Evolutionary conservation across 495 filamentous ascomycete genomes (phyloP).

Genomic region (Podospora conica): DNA sequence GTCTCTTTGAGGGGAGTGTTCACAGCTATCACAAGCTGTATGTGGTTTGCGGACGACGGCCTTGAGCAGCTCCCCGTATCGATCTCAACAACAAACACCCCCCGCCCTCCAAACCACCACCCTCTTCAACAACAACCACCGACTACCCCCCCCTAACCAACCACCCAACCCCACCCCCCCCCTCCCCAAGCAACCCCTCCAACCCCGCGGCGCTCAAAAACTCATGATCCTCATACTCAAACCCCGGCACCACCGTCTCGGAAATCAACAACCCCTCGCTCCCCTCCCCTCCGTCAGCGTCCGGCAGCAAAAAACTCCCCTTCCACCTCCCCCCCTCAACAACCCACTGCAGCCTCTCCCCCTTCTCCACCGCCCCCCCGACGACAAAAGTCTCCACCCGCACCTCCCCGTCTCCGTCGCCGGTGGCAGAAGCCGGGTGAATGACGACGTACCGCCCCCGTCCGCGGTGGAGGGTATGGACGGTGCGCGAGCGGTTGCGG

Average conservation of each 20-base stretch:
- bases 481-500: constrained; percentile 50
- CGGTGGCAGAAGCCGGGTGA: constrained; percentile 40
- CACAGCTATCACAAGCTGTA: constrained; percentile 51
- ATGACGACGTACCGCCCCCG: constrained; percentile 57
- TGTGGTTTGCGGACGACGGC: constrained; percentile 53
- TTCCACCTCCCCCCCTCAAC: constrained; percentile 63
- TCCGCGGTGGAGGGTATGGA: constrained; percentile 57
- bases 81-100: neutral
- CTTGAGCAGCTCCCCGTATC: neutral
- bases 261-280: constrained; percentile 53
- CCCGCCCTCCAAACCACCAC: constrained; percentile 37
- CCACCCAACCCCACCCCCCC: constrained; percentile 48
- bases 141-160: neutral
- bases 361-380: constrained; percentile 47
- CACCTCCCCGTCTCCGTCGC: neutral
- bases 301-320: constrained; percentile 50
- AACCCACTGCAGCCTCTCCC: constrained; percentile 61
- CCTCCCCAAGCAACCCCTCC: constrained; percentile 39
- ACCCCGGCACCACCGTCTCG: constrained; percentile 62
- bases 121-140: constrained; percentile 32
- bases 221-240: constrained; percentile 59
- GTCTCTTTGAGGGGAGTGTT: constrained; percentile 46
- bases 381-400: constrained; percentile 56
- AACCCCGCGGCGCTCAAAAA: constrained; percentile 46
- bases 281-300: constrained; percentile 31